Evolutionary conservation across 345 rosid genomes (phyloP).

Genomic region (Populus nigra): DNA sequence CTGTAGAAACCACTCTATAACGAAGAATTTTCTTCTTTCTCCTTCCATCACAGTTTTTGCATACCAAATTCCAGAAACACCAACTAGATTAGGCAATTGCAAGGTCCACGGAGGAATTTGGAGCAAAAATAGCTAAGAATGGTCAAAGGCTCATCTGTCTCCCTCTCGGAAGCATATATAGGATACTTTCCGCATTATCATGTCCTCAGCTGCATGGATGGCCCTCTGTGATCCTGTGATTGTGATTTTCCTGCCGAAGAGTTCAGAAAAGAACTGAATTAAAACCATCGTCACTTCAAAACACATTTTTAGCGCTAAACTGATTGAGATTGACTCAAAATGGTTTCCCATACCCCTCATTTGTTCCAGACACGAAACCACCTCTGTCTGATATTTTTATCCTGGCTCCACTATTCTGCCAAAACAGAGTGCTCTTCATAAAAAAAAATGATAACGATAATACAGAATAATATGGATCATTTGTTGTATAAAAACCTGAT

Average conservation of each 20-base stretch:
- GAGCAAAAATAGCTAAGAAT: constrained; percentile 14
- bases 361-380: constrained; percentile 90
- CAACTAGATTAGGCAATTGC: constrained; percentile 12
- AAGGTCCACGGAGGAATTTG: constrained; percentile 14
- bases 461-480: not conserved
- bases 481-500: constrained; percentile 56
- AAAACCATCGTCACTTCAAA: not conserved
- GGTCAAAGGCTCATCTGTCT: constrained; percentile 41
- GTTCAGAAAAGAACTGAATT: not conserved
- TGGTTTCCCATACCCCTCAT: constrained; percentile 53
- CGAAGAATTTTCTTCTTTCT: constrained; percentile 4
- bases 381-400: constrained; percentile 95
- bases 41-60: constrained; percentile 17
- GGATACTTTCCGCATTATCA: constrained; percentile 94
- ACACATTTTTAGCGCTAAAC: not conserved
- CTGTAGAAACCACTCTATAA: constrained; percentile 25
- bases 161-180: constrained; percentile 66
- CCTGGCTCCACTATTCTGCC: constrained; percentile 88
- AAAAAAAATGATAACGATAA: not conserved
- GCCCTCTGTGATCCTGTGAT: constrained; percentile 92
- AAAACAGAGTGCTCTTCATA: constrained; percentile 8
- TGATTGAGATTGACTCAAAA: not conserved
- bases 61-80: constrained; percentile 13
- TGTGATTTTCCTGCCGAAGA: constrained; percentile 75
- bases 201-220: constrained; percentile 72